These are phyloP conservation scores for Allium fistulosum DNA, from an alignment of 106 monocot genomes.

Conservation along the genomic window DNA sequence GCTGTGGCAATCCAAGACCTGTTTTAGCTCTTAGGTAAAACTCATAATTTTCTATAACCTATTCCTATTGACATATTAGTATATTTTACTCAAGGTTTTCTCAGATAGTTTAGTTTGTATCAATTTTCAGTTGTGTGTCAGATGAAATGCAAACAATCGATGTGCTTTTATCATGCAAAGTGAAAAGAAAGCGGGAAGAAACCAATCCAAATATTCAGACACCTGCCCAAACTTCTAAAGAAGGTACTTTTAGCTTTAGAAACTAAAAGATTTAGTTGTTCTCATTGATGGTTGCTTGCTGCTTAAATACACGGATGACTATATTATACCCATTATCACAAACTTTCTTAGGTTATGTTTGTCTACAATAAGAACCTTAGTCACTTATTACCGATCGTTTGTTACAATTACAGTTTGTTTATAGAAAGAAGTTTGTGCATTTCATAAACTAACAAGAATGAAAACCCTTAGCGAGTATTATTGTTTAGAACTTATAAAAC, in stretches of 20 bases:
- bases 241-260: conserved; percentile 19
- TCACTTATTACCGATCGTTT: no score
- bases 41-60: not conserved
- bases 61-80: not conserved
- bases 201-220: conserved; percentile 12
- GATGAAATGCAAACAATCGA: conserved; percentile 91
- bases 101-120: not conserved
- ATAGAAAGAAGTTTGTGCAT: no score
- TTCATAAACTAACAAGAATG: no score
- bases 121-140: conserved; percentile 56
- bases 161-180: conserved; percentile 71
- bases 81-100: not conserved
- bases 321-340: no score
- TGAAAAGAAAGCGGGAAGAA: conserved; percentile 70
- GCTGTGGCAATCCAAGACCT: conserved; percentile 74
- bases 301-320: no score
- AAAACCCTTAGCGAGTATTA: no score
- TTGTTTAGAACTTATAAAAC: no score
- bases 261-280: no score
- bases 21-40: conserved; percentile 78
- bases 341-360: no score
- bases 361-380: no score
- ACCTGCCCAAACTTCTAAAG: conserved; percentile 14
- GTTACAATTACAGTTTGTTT: no score
- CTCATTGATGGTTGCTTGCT: no score